Evolutionary conservation across 805 yeast species (phyloP), one percentile per base, ranked within the genome.

Genomic region (Metschnikowia borealis): DNA sequence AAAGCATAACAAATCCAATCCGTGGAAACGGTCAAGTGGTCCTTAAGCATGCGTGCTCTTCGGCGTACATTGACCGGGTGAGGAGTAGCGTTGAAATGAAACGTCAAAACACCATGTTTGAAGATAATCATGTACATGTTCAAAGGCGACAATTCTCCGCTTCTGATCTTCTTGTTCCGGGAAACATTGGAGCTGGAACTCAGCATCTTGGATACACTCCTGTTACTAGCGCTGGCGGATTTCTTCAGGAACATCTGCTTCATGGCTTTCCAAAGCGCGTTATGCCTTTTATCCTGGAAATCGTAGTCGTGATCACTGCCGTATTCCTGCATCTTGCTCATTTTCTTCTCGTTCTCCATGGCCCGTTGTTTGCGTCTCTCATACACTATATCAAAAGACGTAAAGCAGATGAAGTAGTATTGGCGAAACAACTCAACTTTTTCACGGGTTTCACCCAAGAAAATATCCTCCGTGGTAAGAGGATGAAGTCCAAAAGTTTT

Each of bases 1-100:
- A 94, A 71, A 0, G 98, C 98, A 69, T 94, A 94, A 1, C 97
- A 92, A 42, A 94, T 85, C 99, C 99, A 94, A 66, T 94, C 98
- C 0, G 97, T 83, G 2, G 92, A 82, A 5, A 94, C 96, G 2
- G 88, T 89, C 54, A 94, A 73, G 62, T 91, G 92, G 65, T 94
- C 99, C 54, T 85, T 78, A 54, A 92, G 75, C 55, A 94, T 71
- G 50, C 99, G 77, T 0, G 96, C 96, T 65, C 99, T 81, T 65
- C 98, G 79, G 58, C 99, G 81, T 32, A 94, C 99, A 62, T 94
- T 94, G 44, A 90, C 87, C 0, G 98, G 96, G 67, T 94, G 99
- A 2, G 97, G 96, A 0, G 97, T 89, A 11, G 97, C 92, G 8
- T 89, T 84, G 67, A 89, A 89, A 69, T 94, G 99, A 71, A 94